Conservation (phyloP, 2,329 filamentous ascomycete genomes). For the Leptographium radiaticola region DNA sequence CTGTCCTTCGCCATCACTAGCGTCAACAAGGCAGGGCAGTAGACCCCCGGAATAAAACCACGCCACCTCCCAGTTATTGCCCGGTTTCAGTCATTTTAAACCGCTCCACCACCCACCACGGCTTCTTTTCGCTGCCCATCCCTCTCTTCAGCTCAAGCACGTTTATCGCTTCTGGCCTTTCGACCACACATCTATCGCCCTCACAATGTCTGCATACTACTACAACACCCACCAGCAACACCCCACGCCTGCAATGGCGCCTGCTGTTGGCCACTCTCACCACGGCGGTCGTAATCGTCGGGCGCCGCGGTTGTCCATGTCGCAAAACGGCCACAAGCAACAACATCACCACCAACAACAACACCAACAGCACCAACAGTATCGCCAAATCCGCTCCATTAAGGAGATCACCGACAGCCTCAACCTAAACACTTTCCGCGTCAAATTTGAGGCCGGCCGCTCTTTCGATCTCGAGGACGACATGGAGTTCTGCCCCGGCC, state of each 20-base stretch:
- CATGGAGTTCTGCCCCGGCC: slow-evolving; percentile 83
- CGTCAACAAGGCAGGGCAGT: background rate
- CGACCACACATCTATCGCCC: background rate
- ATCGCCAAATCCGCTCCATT: slow-evolving; percentile 71
- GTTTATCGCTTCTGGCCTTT: slow-evolving; percentile 9
- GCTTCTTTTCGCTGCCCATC: slow-evolving; percentile 1
- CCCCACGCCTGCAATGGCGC: slow-evolving; percentile 38
- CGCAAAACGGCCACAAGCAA: slow-evolving; percentile 76
- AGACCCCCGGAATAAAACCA: background rate
- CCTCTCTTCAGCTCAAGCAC: background rate
- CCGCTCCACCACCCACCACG: slow-evolving; percentile 2
- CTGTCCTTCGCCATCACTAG: background rate
- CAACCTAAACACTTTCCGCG: slow-evolving; percentile 64
- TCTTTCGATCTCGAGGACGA: slow-evolving; percentile 96
- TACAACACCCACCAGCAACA: slow-evolving; percentile 47
- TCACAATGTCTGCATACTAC: slow-evolving; percentile 49
- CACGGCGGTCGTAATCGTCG: slow-evolving; percentile 77
- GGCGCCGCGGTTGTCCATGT: slow-evolving; percentile 64
- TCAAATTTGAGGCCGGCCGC: slow-evolving; percentile 77
- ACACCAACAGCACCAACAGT: slow-evolving; percentile 72
- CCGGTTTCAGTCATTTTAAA: background rate
- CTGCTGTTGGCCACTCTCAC: slow-evolving; percentile 56
- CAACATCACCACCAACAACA: slow-evolving; percentile 27
- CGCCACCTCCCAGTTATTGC: background rate
- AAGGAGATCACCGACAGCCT: slow-evolving; percentile 76